Conservation (phyloP, 2,329 filamentous ascomycete species). For the Bertia moriformis region DNA sequence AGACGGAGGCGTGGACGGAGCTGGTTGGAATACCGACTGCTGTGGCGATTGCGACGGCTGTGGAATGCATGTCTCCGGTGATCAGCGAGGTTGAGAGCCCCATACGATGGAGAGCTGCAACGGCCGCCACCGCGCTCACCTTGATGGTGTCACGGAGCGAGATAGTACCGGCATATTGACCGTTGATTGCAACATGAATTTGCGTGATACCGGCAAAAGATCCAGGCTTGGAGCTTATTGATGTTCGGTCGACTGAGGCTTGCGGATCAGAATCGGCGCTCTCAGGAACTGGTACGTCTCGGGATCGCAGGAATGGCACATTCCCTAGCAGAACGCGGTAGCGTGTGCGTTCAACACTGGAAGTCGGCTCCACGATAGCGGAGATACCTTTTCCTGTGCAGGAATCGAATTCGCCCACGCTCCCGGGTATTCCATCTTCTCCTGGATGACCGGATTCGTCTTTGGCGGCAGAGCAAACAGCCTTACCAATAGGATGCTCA, state of each 20-base stretch:
- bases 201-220: not conserved
- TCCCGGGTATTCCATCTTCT: not conserved
- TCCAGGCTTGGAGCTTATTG: not conserved
- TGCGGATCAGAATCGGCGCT: not conserved
- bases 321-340: not conserved
- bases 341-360: not conserved
- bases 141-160: not conserved
- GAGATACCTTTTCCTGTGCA: not conserved
- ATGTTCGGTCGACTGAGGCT: not conserved
- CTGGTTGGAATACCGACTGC: not conserved
- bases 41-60: not conserved
- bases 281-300: not conserved
- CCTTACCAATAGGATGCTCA: not conserved
- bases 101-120: constrained; percentile 1
- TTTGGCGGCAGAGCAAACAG: not conserved
- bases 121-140: not conserved
- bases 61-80: not conserved
- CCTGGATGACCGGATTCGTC: not conserved
- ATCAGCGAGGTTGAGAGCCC: not conserved
- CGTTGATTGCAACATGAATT: not conserved
- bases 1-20: not conserved
- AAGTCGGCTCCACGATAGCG: not conserved
- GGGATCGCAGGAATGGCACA: not conserved
- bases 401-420: not conserved
- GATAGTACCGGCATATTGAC: not conserved